Evolutionary conservation across 83 land plant genomes (phyloP).

Genomic region (Larix sibirica): DNA sequence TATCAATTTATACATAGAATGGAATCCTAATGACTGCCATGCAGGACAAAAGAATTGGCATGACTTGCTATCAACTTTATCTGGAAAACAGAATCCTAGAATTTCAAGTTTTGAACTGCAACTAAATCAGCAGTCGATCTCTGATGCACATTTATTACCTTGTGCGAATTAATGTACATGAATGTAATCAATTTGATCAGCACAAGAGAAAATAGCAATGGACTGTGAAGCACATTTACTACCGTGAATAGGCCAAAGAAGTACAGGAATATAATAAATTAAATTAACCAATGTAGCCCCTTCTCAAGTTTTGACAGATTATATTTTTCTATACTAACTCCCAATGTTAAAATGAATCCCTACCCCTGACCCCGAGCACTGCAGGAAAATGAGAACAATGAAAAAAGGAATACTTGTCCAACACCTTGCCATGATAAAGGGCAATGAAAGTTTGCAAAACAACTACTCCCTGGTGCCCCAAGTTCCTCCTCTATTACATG

Average conservation of each 20-base stretch:
- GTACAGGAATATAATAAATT: constrained; percentile 4
- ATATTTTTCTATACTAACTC: not conserved
- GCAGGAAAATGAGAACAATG: not conserved
- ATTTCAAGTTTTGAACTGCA: not conserved
- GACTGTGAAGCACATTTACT: not conserved
- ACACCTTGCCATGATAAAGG: not conserved
- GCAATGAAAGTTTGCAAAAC: not conserved
- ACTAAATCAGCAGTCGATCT: not conserved
- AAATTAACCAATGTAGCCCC: not conserved
- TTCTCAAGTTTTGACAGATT: not conserved
- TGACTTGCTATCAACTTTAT: not conserved
- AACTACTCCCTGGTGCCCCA: not conserved
- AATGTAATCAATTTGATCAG: not conserved
- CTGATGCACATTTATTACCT: not conserved
- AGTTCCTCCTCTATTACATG: not conserved
- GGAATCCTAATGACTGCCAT: not conserved
- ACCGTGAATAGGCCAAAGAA: not conserved
- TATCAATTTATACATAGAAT: too few relatives aligned
- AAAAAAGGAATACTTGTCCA: not conserved
- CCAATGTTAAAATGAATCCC: not conserved
- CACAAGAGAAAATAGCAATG: not conserved
- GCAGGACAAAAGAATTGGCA: not conserved
- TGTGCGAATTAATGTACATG: not conserved
- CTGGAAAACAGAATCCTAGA: not conserved
- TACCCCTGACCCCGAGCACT: not conserved